Conservation (phyloP, 2,329 filamentous ascomycete species). For the Rugonectria rugulosa region DNA sequence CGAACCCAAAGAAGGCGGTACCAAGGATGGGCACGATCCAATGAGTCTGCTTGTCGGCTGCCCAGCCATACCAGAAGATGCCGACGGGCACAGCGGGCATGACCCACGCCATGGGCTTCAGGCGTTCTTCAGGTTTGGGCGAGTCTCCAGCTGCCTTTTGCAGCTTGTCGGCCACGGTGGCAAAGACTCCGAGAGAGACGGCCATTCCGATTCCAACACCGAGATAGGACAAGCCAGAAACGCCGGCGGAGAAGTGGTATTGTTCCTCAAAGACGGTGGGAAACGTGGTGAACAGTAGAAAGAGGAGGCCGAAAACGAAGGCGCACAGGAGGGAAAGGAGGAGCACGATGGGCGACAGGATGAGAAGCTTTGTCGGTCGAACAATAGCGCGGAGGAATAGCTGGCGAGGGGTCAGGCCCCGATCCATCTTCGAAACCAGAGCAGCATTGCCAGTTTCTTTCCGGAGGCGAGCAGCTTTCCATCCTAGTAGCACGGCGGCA, state of each 20-base stretch:
- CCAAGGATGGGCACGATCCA: slow-evolving; percentile 69
- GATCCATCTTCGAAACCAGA: slow-evolving; percentile 25
- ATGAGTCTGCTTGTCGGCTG: slow-evolving; percentile 57
- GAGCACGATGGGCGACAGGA: slow-evolving; percentile 62
- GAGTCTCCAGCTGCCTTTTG: neutral
- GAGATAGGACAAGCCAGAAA: slow-evolving; percentile 52
- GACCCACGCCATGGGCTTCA: slow-evolving; percentile 63
- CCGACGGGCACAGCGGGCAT: slow-evolving; percentile 60
- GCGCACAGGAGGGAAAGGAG: slow-evolving; percentile 48
- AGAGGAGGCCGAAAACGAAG: slow-evolving; percentile 46
- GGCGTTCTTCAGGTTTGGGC: slow-evolving; percentile 52
- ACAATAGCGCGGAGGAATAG: slow-evolving; percentile 44
- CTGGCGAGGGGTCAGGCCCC: slow-evolving; percentile 24
- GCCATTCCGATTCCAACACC: slow-evolving; percentile 54
- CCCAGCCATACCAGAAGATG: slow-evolving; percentile 67
- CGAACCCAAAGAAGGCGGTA: slow-evolving; percentile 58
- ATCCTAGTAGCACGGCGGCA: slow-evolving; percentile 10
- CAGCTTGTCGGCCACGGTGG: slow-evolving; percentile 21
- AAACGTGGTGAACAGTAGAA: slow-evolving; percentile 47
- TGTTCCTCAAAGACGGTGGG: slow-evolving; percentile 44
- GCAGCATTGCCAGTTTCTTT: slow-evolving; percentile 22
- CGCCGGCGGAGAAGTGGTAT: slow-evolving; percentile 42
- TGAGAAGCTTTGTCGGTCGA: slow-evolving; percentile 55
- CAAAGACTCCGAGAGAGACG: slow-evolving; percentile 31
- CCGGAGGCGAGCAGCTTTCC: slow-evolving; percentile 19